Evolutionary conservation across 495 filamentous ascomycete genomes (phyloP).

Genomic region (Pseudomonodictys pantanalensis): DNA sequence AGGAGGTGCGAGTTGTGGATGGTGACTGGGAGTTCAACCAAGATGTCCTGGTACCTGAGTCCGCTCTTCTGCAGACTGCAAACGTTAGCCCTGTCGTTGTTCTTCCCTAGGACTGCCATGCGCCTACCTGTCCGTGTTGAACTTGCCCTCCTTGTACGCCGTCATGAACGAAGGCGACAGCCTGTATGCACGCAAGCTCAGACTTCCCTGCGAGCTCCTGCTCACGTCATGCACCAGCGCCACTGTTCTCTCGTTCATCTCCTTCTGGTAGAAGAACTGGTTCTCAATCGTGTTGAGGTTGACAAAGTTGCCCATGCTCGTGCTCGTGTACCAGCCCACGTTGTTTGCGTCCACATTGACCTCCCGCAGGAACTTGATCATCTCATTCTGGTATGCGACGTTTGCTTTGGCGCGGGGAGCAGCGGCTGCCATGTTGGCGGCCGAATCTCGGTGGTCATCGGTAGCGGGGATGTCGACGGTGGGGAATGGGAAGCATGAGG

Average conservation of each 20-base stretch:
- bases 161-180: conserved; percentile 86
- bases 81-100: conserved; percentile 31
- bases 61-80: conserved; percentile 83
- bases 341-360: conserved; percentile 98
- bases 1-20: conserved; percentile 97
- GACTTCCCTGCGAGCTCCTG: conserved; percentile 84
- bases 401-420: conserved; percentile 92
- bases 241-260: conserved; percentile 87
- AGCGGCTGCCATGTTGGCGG: conserved; percentile 75
- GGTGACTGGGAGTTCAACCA: conserved; percentile 84
- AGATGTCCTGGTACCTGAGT: conserved; percentile 88
- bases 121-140: conserved; percentile 85
- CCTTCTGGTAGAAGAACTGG: conserved; percentile 93
- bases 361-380: conserved; percentile 93
- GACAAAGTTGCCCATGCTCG: conserved; percentile 98
- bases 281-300: conserved; percentile 95
- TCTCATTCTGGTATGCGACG: conserved; percentile 85
- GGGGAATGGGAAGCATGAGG: conserved; percentile 93
- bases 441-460: conserved; percentile 68
- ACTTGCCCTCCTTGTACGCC: conserved; percentile 93
- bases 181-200: conserved; percentile 87
- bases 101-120: background rate
- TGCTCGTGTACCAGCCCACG: conserved; percentile 97
- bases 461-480: conserved; percentile 67
- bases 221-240: conserved; percentile 93